Base-by-base conservation (phyloP, 176 grass and related monocot genomes). In the Poa pratensis region DNA sequence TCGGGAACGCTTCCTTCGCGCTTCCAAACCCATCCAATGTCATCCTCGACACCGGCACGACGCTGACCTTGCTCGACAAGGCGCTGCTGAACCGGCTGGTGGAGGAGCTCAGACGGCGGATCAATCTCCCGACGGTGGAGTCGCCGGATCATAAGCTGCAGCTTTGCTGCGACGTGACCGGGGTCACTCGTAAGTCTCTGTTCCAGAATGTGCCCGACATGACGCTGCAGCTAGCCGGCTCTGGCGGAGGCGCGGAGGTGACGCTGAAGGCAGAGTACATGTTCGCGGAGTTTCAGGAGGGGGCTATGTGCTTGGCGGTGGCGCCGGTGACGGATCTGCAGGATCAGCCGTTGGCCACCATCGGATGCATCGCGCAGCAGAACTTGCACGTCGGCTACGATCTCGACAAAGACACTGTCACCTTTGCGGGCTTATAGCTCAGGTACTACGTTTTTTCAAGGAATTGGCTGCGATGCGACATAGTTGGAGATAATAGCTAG, bases 21-120 rank as follows among this genome's bases (percentile, higher is more conserved):
- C 49, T 4, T 3, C 49, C 49, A 2, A 14, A 51, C 49, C 49
- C 49, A 8, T 15, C 88, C 15, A 17, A 50, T 15, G 80, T 94
- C 73, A 80, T 92, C n/a, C 80, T 97, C 17, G 91, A 97, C 81
- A 90, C 89, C 1, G 94, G 94, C 10, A 88, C 87, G 46, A 53
- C 86, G 57, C 52, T 97, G 6, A 94, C 94, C 18, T 72, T 37
- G 39, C 46, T 94, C 2, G 16, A 83, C 66, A 22, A 20, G 13
- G 30, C 10, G 16, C 54, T 88, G 27, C 52, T 85, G 69, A 0
- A 18, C 7, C 55, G 53, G 7, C 16, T 97, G 20, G 83, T 59
- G 13, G 26, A 59, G 30, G 80, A 79, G 74, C 69, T 97, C 23
- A 43, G 42, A 34, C 35, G 17, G 13, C 83, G 17, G 22, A 50